Evolutionary conservation across 345 rosid genomes (phyloP).

Genomic region (Gossypium ekmanianum): DNA sequence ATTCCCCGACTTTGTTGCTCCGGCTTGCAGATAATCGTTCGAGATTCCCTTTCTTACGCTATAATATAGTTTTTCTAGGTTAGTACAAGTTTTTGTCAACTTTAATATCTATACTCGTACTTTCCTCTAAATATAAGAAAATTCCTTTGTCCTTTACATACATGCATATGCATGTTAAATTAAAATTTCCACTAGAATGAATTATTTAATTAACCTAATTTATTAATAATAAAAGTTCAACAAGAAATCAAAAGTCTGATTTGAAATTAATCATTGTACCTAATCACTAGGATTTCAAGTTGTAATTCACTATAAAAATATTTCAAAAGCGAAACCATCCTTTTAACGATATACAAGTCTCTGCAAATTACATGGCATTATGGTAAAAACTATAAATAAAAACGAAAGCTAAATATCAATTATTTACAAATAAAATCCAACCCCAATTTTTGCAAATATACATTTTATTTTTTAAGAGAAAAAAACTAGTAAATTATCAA

Average conservation of each 20-base stretch:
- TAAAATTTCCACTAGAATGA: neutral
- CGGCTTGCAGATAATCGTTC: slow-evolving; percentile 48
- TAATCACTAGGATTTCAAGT: too few species aligned
- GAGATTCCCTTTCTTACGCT: neutral
- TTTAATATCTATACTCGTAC: too few species aligned
- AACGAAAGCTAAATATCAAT: neutral
- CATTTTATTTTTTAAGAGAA: neutral
- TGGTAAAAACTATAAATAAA: neutral
- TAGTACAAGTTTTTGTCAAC: too few species aligned
- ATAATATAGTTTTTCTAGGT: too few species aligned
- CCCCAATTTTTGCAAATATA: neutral
- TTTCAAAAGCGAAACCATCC: too few species aligned
- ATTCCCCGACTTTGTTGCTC: slow-evolving; percentile 67
- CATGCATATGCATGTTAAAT: neutral
- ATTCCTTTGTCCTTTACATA: too few species aligned
- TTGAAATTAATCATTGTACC: too few species aligned
- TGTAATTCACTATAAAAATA: too few species aligned
- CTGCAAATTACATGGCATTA: neutral
- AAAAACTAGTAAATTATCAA: neutral
- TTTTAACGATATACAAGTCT: too few species aligned
- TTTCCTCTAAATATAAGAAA: too few species aligned
- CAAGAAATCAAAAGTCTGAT: too few species aligned
- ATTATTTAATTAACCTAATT: too few species aligned
- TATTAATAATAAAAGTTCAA: neutral
- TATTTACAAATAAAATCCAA: neutral